Base-by-base conservation (phyloP, 2,329 filamentous ascomycete genomes). In the Diaporthe sp. region DNA sequence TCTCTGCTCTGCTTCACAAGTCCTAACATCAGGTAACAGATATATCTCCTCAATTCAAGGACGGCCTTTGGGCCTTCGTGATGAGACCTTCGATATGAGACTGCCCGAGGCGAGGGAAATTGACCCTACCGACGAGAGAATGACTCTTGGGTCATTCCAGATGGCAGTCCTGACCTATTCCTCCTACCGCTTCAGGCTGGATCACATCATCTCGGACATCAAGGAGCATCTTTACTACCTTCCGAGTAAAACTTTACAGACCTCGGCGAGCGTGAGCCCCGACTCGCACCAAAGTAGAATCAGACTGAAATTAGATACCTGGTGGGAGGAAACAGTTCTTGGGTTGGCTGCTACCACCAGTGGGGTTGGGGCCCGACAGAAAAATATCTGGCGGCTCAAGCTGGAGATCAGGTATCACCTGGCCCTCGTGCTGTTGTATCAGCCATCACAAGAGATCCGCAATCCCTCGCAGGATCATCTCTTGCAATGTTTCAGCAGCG, bases 41-140 rank as follows among this genome's bases (percentile, higher is more conserved):
- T 30, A 8, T 3, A 63, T 63, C 1, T 63, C 59, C 8, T 44
- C 59, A 2, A 63, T 63, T 13, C 59, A 63, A 47, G 59, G 59
- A 0, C 15, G 39, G 3, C 59, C 59, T 10, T 22, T 63, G 37
- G 59, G 59, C 9, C 59, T 63, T 1, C 59, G 59, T 32, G 59
- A 63, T 47, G 59, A 63, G 39, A 63, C 59, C 3, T 63, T 63
- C 25, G 59, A 63, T n/a, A 22, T 63, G 59, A 44, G 19, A 44
- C 0, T 63, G 25, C 59, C 59, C 4, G 58, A 61, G 15, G 17
- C 25, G 37, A 61, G 22, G 27, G 39, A 63, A 5, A 30, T 47
- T n/a, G n/a, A 37, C 25, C 42, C 37, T 30, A 19, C 3, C 25
- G 58, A n/a, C 25, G 37, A 42, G 15, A 25, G n/a, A 30, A 12